Evolutionary conservation across 345 rosid species (phyloP).

Genomic region (Salix viminalis): DNA sequence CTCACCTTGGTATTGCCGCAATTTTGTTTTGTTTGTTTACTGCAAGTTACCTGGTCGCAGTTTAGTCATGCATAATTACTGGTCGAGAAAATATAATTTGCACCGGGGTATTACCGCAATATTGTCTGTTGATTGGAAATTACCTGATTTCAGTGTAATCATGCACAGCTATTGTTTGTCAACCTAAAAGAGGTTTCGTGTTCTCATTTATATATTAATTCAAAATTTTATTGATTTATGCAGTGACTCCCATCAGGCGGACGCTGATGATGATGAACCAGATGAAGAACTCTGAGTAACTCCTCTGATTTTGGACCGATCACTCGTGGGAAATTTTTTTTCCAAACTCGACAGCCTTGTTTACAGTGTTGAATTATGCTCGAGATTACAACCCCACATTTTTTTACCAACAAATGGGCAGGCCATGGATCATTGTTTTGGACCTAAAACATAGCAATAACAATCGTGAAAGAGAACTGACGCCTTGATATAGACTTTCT

Average conservation of each 20-base stretch:
- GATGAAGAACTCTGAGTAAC: constrained; percentile 40
- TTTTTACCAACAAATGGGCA: neutral
- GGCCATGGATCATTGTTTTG: neutral
- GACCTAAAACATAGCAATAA: neutral
- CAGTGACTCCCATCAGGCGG: constrained; percentile 26
- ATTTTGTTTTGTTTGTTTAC: neutral
- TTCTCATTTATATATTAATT: neutral
- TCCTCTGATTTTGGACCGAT: neutral
- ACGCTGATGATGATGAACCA: constrained; percentile 13
- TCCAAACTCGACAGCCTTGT: neutral
- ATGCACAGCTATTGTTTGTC: neutral
- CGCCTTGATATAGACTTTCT: neutral
- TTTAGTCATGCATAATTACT: neutral
- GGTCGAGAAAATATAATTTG: neutral
- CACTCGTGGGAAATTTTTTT: neutral
- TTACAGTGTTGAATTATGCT: neutral
- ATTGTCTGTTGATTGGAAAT: neutral
- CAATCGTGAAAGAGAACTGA: neutral
- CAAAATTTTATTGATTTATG: constrained; percentile 1
- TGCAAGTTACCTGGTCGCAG: neutral
- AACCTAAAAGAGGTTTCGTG: no score
- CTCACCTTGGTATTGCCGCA: neutral
- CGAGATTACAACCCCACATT: neutral
- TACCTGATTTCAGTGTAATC: neutral
- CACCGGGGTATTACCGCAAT: neutral